Evolutionary conservation across 768 basidiomycete species (phyloP), one percentile per base, ranked within the genome.

Genomic region (Megacollybia marginata): DNA sequence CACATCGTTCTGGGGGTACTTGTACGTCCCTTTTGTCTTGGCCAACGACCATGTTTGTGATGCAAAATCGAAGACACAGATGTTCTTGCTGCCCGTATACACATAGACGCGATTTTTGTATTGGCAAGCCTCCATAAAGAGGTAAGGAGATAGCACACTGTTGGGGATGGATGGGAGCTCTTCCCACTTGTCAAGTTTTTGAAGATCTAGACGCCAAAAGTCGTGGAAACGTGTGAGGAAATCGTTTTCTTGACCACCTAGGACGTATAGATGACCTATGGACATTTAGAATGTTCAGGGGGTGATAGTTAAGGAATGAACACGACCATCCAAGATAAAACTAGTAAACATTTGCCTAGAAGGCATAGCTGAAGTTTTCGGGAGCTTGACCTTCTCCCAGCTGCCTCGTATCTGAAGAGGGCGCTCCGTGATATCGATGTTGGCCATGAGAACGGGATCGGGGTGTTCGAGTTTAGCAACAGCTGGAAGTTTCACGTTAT

Each of bases 21-120:
- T 35, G n/a, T 33, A 20, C 34, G 52, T 52, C n/a, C 33, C 44
- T 12, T 51, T 54, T 5, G 47, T 44, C 20, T 51, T 52, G 44
- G 57, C 28, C 62, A 20, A 63, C 68, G 36, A 35, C 44, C 42
- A 70, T 19, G 56, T 38, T 70, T 13, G 63, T 0, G 57, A 62
- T 15, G 47, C 51, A 15, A 74, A 65, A 50, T 74, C 69, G 49
- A 71, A 69, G 51, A 55, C 65, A 34, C 66, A 65, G 44, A 72
- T 44, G 0, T 50, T 48, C 0, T 54, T 52, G 5, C 51, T 48
- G 2, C 70, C 71, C 10, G 57, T 61, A 59, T 69, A 71, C 35
- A 70, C 59, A 48, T 70, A 67, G 1, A 69, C 72, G 42, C 59
- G 61, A 35, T 62, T 56, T 10, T 62, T 54, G 46, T 69, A 54